Percentiles rank a stretch among this genome's conserved stretches.
Evolutionary conservation across 2,329 filamentous ascomycete genomes (phyloP).

Genomic region (Botryotinia convoluta): DNA sequence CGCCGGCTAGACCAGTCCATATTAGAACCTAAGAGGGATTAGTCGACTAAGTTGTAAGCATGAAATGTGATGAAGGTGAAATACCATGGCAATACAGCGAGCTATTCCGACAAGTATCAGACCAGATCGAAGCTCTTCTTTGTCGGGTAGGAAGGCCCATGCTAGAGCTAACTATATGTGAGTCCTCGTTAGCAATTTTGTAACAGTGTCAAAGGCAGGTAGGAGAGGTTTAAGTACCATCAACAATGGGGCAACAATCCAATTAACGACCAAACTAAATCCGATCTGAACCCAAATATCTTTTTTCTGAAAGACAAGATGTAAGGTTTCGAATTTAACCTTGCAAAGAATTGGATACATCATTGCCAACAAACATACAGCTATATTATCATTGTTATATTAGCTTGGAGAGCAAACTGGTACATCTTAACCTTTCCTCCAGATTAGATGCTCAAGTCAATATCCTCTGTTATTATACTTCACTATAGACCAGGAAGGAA

Average conservation of each 20-base stretch:
- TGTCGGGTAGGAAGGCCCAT: slow-evolving; percentile 65
- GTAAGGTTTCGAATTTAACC: slow-evolving; percentile 73
- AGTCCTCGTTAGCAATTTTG: not conserved
- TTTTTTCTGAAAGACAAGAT: slow-evolving; percentile 59
- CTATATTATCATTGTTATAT: slow-evolving; percentile 42
- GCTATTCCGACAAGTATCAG: slow-evolving; percentile 81
- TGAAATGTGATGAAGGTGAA: not conserved
- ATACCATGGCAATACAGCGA: slow-evolving; percentile 83
- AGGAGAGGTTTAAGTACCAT: slow-evolving; percentile 53
- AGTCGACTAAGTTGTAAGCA: not conserved
- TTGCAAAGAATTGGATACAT: slow-evolving; percentile 94
- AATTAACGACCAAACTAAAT: slow-evolving; percentile 76
- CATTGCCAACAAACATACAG: slow-evolving; percentile 80
- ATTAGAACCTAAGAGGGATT: slow-evolving; percentile 49
- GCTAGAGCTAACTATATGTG: slow-evolving; percentile 53
- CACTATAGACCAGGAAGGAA: not conserved
- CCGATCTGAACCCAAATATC: slow-evolving; percentile 75
- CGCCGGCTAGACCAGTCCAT: slow-evolving; percentile 75
- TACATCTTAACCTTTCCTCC: not conserved
- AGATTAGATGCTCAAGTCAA: not conserved
- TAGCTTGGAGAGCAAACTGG: not conserved
- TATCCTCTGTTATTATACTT: not conserved
- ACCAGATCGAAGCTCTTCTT: slow-evolving; percentile 57
- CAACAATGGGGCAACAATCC: slow-evolving; percentile 76
- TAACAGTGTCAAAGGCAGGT: not conserved